Evolutionary conservation across 202 grass and related monocot genomes (phyloP), one percentile per base, ranked within the genome.

Genomic region (Schoenoplectus triqueter): DNA sequence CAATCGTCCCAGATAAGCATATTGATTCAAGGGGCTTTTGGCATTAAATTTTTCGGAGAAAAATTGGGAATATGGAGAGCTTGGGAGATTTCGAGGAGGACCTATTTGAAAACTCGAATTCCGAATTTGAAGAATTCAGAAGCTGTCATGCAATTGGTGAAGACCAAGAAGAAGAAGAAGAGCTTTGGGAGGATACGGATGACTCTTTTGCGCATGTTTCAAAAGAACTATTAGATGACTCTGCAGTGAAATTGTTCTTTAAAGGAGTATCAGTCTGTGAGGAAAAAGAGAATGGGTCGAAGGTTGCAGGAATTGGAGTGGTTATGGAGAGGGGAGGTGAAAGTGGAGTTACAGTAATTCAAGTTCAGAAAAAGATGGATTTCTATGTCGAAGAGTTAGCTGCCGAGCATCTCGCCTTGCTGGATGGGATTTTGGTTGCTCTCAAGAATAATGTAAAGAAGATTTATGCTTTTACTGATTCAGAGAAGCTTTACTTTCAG

Each of bases 331-430:
- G 84, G 73, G 81, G 79, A 3, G 70, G 87, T 0, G 93, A 90
- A 39, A 82, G 82, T 0, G 96, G 87, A 18, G 82, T 90, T 80
- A 84, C 93, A 46, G 56, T 86, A 45, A 86, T 92, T 50, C 79
- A 78, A 85, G 90, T 99, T 45, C 93, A 99, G 90, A 99, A 99
- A 84, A 99, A 96, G 89, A 87, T 99, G 47, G 93, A 99, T 85
- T 99, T 99, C 82, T 92, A 87, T 86, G 93, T 94, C 45, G 93
- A 96, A 10, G 93, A 91, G 64, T 87, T 99, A 39, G 97, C 95
- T 10, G 97, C 97, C 0, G 97, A 99, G 87, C 97, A 99, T 88
- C 87, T 99, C 10, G 97, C 97, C 4, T 90, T 99, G 17, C 88
- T 99, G 93, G 97, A 99, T 60, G 97, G 97, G n/a, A 80, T 99